Conservation (phyloP, 768 basidiomycete species). For the Lactarius quietus region DNA sequence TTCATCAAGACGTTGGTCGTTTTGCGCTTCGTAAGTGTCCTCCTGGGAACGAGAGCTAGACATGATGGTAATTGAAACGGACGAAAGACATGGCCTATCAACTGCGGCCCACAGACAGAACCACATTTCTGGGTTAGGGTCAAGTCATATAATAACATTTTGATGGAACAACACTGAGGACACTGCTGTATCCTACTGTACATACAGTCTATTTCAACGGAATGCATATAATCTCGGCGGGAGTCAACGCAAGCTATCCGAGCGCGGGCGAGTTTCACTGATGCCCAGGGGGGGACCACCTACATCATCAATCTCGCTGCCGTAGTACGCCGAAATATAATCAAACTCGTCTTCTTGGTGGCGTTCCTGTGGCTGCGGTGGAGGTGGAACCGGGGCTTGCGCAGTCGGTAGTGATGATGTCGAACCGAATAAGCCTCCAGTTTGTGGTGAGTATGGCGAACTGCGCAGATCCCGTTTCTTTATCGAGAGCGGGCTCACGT, state of each 20-base stretch:
- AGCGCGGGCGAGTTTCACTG: neutral
- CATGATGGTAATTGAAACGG: conserved; percentile 16
- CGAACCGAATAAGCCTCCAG: neutral
- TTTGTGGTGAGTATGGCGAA: conserved; percentile 38
- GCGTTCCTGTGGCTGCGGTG: conserved; percentile 18
- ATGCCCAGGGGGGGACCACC: neutral
- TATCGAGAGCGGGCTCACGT: conserved; percentile 45
- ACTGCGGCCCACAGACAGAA: neutral
- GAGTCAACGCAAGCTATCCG: conserved; percentile 16
- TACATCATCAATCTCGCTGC: conserved; percentile 9
- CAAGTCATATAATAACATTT: neutral
- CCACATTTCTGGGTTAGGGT: conserved; percentile 17
- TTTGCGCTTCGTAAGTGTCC: conserved; percentile 79
- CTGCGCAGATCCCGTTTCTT: conserved; percentile 48
- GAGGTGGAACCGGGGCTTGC: conserved; percentile 10
- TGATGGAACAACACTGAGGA: neutral
- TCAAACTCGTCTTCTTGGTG: conserved; percentile 48
- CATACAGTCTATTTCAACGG: neutral
- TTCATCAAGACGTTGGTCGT: conserved; percentile 80
- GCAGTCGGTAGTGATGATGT: conserved; percentile 7
- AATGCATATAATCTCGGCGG: neutral
- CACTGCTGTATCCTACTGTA: neutral
- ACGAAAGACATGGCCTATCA: neutral
- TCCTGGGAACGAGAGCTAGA: conserved; percentile 39
- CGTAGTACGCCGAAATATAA: conserved; percentile 53